Percentiles rank a stretch among this genome's conserved stretches.
These are phyloP conservation scores for Boletus rubescentipes DNA, from an alignment of 768 basidiomycete species.

Conservation along the genomic window DNA sequence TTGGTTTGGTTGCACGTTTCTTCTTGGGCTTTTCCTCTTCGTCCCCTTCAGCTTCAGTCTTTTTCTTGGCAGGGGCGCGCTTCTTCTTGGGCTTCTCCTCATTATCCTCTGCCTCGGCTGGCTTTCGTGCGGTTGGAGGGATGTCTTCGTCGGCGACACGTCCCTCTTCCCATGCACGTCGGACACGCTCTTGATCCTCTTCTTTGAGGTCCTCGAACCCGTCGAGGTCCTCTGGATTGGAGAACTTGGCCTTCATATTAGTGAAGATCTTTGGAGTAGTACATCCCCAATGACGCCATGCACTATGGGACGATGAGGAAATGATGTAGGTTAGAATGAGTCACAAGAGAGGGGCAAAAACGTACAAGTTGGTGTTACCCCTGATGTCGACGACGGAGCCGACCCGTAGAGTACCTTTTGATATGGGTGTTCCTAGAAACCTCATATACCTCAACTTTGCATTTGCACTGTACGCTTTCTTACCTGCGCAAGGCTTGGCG, in stretches of 20 bases:
- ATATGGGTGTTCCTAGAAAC: slow-evolving; percentile 60
- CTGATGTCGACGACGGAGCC: slow-evolving; percentile 74
- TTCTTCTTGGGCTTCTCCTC: slow-evolving; percentile 58
- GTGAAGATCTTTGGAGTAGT: slow-evolving; percentile 63
- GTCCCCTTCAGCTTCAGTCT: slow-evolving; percentile 32
- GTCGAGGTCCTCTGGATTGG: slow-evolving; percentile 68
- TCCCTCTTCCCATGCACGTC: slow-evolving; percentile 72
- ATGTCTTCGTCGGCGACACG: slow-evolving; percentile 84
- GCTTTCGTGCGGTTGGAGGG: slow-evolving; percentile 67
- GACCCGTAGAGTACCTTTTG: slow-evolving; percentile 70
- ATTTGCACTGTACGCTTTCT: slow-evolving; percentile 12
- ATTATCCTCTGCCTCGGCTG: slow-evolving; percentile 46
- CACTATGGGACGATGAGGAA: slow-evolving; percentile 36
- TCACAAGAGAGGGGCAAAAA: slow-evolving; percentile 7
- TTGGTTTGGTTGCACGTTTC: slow-evolving; percentile 32
- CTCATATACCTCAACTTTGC: slow-evolving; percentile 7
- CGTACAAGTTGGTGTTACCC: slow-evolving; percentile 69
- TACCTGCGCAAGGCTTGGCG: slow-evolving; percentile 74
- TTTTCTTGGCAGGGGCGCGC: slow-evolving; percentile 39
- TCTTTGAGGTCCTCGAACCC: slow-evolving; percentile 73
- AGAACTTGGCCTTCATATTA: slow-evolving; percentile 67
- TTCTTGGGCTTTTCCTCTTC: slow-evolving; percentile 39
- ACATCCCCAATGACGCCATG: slow-evolving; percentile 94
- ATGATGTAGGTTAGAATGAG: not conserved
- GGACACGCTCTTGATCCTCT: slow-evolving; percentile 71